Evolutionary conservation across 352 stramenopile genomes (phyloP).

Genomic region (Pythium pyrilobum): DNA sequence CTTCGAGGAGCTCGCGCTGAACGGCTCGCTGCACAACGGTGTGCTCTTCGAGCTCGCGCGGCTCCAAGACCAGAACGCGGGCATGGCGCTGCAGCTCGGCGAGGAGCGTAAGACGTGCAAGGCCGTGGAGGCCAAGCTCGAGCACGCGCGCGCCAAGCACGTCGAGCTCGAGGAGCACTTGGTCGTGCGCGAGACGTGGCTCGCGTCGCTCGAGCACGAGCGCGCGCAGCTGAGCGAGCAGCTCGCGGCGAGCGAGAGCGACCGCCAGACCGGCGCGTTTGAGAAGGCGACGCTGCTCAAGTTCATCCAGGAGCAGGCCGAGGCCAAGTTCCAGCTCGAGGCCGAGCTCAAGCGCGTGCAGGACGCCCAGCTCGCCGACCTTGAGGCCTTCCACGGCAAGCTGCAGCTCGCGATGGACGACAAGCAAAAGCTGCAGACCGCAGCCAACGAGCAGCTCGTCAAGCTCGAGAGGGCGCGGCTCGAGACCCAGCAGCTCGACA

Average conservation of each 20-base stretch:
- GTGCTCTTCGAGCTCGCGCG: constrained; percentile 72
- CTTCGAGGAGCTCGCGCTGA: constrained; percentile 58
- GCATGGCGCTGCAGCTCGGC: constrained; percentile 57
- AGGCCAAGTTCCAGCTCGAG: constrained; percentile 61
- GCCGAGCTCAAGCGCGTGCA: constrained; percentile 44
- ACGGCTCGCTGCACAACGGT: constrained; percentile 67
- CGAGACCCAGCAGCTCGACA: constrained; percentile 24
- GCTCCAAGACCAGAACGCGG: constrained; percentile 59
- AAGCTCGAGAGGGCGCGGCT: constrained; percentile 27
- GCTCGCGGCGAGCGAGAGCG: constrained; percentile 30
- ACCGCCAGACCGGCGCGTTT: constrained; percentile 50
- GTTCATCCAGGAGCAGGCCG: constrained; percentile 70
- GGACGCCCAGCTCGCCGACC: constrained; percentile 30
- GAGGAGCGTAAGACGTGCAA: constrained; percentile 42
- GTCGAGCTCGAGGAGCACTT: constrained; percentile 45
- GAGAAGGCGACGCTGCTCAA: constrained; percentile 72
- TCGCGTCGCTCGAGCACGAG: constrained; percentile 57
- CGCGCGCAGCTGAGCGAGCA: constrained; percentile 35
- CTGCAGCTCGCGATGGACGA: constrained; percentile 39
- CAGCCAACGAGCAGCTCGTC: constrained; percentile 25
- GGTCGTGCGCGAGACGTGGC: constrained; percentile 40
- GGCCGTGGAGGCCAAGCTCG: constrained; percentile 26
- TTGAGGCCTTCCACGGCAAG: constrained; percentile 25
- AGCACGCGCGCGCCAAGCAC: constrained; percentile 26
- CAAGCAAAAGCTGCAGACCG: constrained; percentile 31